Evolutionary conservation across 345 rosid species (phyloP).

Genomic region (Turnera subulata): DNA sequence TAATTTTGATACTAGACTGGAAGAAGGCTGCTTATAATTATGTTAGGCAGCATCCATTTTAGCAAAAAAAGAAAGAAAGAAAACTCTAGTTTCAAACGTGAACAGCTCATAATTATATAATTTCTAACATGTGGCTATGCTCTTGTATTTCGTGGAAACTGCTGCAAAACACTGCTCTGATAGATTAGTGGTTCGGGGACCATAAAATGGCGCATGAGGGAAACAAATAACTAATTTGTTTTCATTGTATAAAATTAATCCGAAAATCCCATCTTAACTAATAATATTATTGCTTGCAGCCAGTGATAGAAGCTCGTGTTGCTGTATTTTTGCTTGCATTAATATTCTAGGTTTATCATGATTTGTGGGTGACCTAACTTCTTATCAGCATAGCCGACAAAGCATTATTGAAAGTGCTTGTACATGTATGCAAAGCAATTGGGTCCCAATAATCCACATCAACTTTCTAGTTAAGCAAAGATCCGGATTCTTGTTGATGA

Average conservation of each 20-base stretch:
- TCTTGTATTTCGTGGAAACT: no score
- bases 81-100: no score
- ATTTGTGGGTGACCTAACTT: slow-evolving; percentile 56
- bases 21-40: not conserved
- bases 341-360: slow-evolving; percentile 28
- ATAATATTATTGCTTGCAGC: no score
- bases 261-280: no score
- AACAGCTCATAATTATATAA: slow-evolving; percentile 1
- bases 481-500: slow-evolving; percentile 57
- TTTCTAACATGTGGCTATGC: not conserved
- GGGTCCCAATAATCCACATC: slow-evolving; percentile 48
- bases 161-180: slow-evolving; percentile 16
- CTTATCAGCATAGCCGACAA: slow-evolving; percentile 50
- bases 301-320: no score
- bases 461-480: slow-evolving; percentile 70
- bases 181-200: not conserved
- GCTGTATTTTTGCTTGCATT: no score
- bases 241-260: no score
- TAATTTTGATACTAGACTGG: no score
- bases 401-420: slow-evolving; percentile 65
- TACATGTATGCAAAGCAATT: slow-evolving; percentile 21
- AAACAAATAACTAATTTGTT: no score
- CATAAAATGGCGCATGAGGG: not conserved
- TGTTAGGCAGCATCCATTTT: not conserved
- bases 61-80: no score